These are phyloP conservation scores for Thalassiosira allenii DNA, from an alignment of 352 stramenopile genomes.

Conservation along the genomic window DNA sequence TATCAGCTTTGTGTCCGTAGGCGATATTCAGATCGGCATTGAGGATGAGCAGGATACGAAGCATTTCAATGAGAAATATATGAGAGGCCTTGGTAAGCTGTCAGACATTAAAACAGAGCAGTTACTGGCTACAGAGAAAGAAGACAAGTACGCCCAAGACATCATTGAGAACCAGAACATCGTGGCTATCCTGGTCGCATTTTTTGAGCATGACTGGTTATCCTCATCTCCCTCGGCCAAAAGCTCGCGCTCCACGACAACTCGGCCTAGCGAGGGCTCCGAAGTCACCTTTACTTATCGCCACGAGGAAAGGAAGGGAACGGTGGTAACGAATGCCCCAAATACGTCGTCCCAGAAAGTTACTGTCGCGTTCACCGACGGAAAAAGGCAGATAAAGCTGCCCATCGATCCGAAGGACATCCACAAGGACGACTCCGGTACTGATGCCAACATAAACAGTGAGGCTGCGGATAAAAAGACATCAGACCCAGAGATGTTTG, in stretches of 20 bases:
- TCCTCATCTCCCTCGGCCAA: neutral
- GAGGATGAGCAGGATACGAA: slow-evolving; percentile 4
- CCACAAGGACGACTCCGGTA: neutral
- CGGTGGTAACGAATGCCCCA: neutral
- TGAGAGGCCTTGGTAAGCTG: slow-evolving; percentile 9
- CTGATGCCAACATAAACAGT: neutral
- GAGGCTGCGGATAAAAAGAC: too few relatives aligned
- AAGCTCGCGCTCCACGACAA: neutral
- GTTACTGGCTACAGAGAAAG: neutral
- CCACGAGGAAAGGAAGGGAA: slow-evolving; percentile 6
- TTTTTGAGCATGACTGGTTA: neutral
- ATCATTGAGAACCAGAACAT: slow-evolving; percentile 11
- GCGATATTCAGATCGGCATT: slow-evolving; percentile 5
- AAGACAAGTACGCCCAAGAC: slow-evolving; percentile 9
- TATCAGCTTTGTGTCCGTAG: slow-evolving; percentile 9
- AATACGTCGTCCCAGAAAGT: neutral
- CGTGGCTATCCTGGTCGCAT: neutral
- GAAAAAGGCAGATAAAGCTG: neutral
- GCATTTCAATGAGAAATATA: slow-evolving; percentile 14
- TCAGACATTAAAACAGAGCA: slow-evolving; percentile 6
- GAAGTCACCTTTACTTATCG: slow-evolving; percentile 7
- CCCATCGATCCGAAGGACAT: neutral
- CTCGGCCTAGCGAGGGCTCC: neutral
- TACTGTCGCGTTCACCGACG: neutral
- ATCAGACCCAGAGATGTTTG: neutral